Conservation (phyloP, 768 basidiomycete genomes). For the Boletus barrowsii region DNA sequence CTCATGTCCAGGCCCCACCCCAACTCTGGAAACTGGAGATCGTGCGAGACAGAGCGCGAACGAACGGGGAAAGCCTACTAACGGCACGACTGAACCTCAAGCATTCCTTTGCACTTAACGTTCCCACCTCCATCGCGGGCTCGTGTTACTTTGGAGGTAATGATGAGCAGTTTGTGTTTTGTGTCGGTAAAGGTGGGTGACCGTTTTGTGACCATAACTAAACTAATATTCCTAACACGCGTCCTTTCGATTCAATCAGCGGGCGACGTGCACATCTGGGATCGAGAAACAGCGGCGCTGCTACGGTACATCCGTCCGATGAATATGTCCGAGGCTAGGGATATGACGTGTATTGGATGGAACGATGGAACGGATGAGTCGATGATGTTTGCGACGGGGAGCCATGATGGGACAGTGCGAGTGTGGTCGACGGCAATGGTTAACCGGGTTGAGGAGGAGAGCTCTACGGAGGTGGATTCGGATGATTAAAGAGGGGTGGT, state of each 20-base stretch:
- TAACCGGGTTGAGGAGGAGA: not conserved
- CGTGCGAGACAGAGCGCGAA: conserved; percentile 46
- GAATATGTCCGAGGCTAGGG: conserved; percentile 45
- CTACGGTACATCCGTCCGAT: conserved; percentile 67
- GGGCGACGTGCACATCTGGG: conserved; percentile 85
- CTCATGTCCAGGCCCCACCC: conserved; percentile 51
- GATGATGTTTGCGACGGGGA: conserved; percentile 65
- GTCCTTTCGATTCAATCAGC: conserved; percentile 36
- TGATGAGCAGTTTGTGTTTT: conserved; percentile 75
- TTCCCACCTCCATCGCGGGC: conserved; percentile 67
- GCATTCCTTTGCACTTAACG: conserved; percentile 67
- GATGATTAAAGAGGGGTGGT: conserved; percentile 5
- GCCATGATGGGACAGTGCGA: conserved; percentile 72
- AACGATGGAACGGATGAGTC: conserved; percentile 52
- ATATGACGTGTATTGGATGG: conserved; percentile 82
- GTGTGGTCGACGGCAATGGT: conserved; percentile 59
- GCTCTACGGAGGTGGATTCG: conserved; percentile 19
- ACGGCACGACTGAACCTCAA: conserved; percentile 37
- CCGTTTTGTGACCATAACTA: no score
- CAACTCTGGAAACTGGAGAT: conserved; percentile 73
- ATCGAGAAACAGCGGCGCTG: conserved; percentile 70
- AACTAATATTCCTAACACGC: no score
- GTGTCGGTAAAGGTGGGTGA: conserved; percentile 66
- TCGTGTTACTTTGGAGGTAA: conserved; percentile 79
- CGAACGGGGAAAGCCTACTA: conserved; percentile 21